Evolutionary conservation across 139 green algal genomes (phyloP), one percentile per base, ranked within the genome.

Genomic region (Closterium sp.): DNA sequence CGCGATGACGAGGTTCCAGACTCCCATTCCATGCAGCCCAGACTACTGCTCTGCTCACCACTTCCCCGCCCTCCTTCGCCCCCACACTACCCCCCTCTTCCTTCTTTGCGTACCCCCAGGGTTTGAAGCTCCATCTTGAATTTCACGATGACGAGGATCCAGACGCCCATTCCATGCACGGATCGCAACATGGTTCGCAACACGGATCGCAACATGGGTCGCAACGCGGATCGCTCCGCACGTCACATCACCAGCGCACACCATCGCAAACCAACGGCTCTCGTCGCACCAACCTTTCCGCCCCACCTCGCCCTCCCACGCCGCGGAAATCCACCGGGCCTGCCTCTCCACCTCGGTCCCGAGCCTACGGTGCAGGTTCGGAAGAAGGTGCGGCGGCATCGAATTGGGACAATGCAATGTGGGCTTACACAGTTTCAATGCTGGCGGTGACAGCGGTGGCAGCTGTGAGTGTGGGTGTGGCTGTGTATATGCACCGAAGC

Each of bases 121-220:
- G 85, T 30, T 29, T 87, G 85, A 87, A 87, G 85, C n/a, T 87
- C 3, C 28, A 30, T 29, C 28, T 87, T 19, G 85, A 87, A 3
- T 87, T 32, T 21, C 85, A 87, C 85, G 85, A 87, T 87, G 85
- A 87, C 21, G 85, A 87, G 28, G 85, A 87, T 13, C 62, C 62
- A 2, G 62, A 79, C 62, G 7, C 62, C 62, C 62, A 79, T 24
- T 79, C 62, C 62, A 22, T 79, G 62, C 62, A 79, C 4, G 62
- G 62, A 24, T 79, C 62, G 19, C 62, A 79, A 24, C 62, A 79
- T 5, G 62, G 62, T 2, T 79, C 62, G 19, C 62, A 79, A 24
- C 62, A 79, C 62, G 62, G 62, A 3, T 79, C 62, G 19, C 62
- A 79, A 24, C 62, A 79, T 27, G 62, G 62, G 62, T 79, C 62